Conservation (phyloP, 2,329 filamentous ascomycete genomes). For the Fusarium humuli region DNA sequence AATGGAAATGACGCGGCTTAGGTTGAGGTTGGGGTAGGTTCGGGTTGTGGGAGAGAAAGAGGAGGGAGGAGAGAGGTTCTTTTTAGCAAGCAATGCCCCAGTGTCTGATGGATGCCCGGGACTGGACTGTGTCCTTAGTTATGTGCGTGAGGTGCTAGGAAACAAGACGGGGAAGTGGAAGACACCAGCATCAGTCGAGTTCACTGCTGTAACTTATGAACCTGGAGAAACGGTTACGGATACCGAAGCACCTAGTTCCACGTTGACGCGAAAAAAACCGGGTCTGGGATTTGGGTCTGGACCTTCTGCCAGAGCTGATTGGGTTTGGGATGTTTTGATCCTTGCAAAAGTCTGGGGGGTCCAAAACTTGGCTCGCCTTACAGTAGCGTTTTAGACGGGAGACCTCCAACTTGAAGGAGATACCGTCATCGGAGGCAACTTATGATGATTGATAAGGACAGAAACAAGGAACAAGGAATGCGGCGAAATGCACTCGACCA, state of each 20-base stretch:
- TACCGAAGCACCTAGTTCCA: slow-evolving; percentile 37
- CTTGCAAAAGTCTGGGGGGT: slow-evolving; percentile 38
- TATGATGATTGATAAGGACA: slow-evolving; percentile 34
- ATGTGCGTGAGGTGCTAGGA: slow-evolving; percentile 16
- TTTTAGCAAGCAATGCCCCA: slow-evolving; percentile 8
- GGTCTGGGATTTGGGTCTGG: slow-evolving; percentile 31
- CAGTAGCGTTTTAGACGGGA: slow-evolving; percentile 11
- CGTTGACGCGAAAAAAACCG: slow-evolving; percentile 41
- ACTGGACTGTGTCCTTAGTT: slow-evolving; percentile 14
- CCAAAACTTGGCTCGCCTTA: slow-evolving; percentile 35
- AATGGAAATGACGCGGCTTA: slow-evolving; percentile 36
- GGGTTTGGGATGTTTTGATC: slow-evolving; percentile 20
- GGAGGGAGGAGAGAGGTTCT: slow-evolving; percentile 7
- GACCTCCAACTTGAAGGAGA: neutral
- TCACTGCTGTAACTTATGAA: slow-evolving; percentile 11
- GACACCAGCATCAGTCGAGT: slow-evolving; percentile 5
- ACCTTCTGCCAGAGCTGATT: slow-evolving; percentile 28
- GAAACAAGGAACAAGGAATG: slow-evolving; percentile 30
- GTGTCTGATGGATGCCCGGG: neutral
- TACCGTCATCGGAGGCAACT: slow-evolving; percentile 29
- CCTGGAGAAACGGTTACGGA: slow-evolving; percentile 39
- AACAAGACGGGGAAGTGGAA: slow-evolving; percentile 21
- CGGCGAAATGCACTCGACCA: neutral
- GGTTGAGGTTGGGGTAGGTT: slow-evolving; percentile 1
- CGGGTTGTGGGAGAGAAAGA: slow-evolving; percentile 33